A percentile compares a stretch with the other conserved stretches of the same genome.
phyloP scores from a whole-genome alignment of 768 basidiomycete genomes.

The Nidularia pulvinata region DNA sequence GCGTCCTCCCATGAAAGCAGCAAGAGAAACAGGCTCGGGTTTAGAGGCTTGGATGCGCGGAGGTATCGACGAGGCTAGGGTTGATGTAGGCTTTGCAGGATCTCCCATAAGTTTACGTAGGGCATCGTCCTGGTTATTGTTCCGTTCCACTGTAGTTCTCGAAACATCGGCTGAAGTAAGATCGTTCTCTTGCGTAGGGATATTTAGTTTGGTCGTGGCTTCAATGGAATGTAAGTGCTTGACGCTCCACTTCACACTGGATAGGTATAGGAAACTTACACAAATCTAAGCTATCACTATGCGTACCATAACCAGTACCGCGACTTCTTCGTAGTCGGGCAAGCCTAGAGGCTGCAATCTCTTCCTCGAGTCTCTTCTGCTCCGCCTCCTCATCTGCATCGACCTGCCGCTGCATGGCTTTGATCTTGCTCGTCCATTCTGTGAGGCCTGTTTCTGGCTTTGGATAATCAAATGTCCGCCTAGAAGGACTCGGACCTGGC shows the following conservation, averaged over 20 bases:
- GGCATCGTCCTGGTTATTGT: constrained; percentile 6
- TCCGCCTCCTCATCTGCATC: constrained; percentile 83
- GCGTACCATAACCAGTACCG: constrained; percentile 33
- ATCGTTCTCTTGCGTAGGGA: background rate
- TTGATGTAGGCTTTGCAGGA: background rate
- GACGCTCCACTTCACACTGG: background rate
- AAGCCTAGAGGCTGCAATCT: constrained; percentile 55
- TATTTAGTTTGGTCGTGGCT: background rate
- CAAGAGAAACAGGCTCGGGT: constrained; percentile 59
- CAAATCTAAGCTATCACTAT: constrained; percentile 36
- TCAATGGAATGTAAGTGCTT: background rate
- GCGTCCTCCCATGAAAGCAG: constrained; percentile 80
- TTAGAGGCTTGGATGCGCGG: too few species aligned
- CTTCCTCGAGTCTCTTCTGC: constrained; percentile 64
- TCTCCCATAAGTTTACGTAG: background rate
- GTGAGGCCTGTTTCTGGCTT: constrained; percentile 68
- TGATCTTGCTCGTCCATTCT: constrained; percentile 83
- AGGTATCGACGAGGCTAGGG: background rate
- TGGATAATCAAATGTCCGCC: constrained; percentile 34
- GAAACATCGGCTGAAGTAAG: background rate
- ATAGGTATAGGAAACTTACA: constrained; percentile 33
- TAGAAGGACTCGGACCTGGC: constrained; percentile 11
- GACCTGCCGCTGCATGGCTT: constrained; percentile 77
- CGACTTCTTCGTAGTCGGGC: constrained; percentile 50
- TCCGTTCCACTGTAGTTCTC: too few species aligned